Evolutionary conservation across 305 asterid genomes (phyloP).

Genomic region (Rubia tinctorum): DNA sequence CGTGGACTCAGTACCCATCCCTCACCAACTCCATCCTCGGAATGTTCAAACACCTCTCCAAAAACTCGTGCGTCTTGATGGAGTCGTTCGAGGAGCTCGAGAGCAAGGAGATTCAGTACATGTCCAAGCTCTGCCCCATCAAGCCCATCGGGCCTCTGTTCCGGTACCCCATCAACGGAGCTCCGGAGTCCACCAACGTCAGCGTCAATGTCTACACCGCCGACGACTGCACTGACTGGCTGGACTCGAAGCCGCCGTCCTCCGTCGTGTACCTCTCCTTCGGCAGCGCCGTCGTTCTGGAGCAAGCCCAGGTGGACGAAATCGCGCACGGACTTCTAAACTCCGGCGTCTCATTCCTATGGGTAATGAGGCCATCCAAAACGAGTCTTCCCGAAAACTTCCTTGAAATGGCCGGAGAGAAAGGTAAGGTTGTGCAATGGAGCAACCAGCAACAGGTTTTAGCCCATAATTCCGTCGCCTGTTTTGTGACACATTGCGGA

Average conservation of each 20-base stretch:
- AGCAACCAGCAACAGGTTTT: conserved; percentile 73
- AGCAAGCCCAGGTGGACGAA: conserved; percentile 65
- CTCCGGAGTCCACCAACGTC: conserved; percentile 13
- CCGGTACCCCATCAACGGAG: conserved; percentile 18
- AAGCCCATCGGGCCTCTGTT: conserved; percentile 69
- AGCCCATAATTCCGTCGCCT: conserved; percentile 58
- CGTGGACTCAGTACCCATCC: conserved; percentile 31
- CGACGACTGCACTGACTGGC: conserved; percentile 54
- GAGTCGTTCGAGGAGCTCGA: conserved; percentile 71
- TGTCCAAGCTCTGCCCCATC: conserved; percentile 46
- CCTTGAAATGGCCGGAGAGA: conserved; percentile 39
- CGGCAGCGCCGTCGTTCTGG: conserved; percentile 57
- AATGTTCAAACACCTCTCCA: conserved; percentile 43
- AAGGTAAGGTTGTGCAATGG: conserved; percentile 69
- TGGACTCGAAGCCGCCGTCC: conserved; percentile 48
- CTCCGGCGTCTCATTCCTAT: conserved; percentile 50
- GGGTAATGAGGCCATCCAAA: conserved; percentile 51
- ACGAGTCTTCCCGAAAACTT: conserved; percentile 61
- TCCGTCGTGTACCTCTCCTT: conserved; percentile 75
- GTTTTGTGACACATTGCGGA: conserved; percentile 83
- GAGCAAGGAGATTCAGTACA: conserved; percentile 24
- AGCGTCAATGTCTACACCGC: conserved; percentile 43
- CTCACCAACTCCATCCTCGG: conserved; percentile 43
- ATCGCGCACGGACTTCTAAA: conserved; percentile 52
- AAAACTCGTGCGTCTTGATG: conserved; percentile 50